Evolutionary conservation across 2,329 filamentous ascomycete genomes (phyloP).

Genomic region (Diplocarpon rosae): DNA sequence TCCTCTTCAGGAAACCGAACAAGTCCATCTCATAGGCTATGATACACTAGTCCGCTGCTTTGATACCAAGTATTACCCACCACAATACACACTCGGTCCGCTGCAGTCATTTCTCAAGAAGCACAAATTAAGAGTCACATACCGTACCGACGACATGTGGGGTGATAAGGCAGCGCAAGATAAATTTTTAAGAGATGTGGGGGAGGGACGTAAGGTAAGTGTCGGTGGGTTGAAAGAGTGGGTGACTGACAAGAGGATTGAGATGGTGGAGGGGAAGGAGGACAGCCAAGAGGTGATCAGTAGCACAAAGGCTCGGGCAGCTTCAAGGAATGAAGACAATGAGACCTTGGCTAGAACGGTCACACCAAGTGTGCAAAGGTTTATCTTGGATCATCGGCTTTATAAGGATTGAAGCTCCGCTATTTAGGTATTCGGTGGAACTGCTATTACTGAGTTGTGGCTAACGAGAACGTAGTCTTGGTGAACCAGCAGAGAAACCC

Average conservation of each 20-base stretch:
- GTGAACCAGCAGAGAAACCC: too few species aligned
- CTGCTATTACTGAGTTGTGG: too few species aligned
- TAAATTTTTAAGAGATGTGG: conserved; percentile 41
- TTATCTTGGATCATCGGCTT: conserved; percentile 44
- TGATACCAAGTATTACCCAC: conserved; percentile 59
- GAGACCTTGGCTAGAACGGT: conserved; percentile 42
- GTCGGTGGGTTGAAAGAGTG: conserved; percentile 47
- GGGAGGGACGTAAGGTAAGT: conserved; percentile 34
- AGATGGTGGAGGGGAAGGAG: conserved; percentile 40
- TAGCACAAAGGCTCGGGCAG: conserved; percentile 51
- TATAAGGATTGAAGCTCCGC: conserved; percentile 32
- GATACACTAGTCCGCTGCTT: conserved; percentile 67
- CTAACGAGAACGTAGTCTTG: too few species aligned
- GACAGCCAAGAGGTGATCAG: conserved; percentile 36
- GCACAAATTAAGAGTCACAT: conserved; percentile 51
- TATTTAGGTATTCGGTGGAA: too few species aligned
- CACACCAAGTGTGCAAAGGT: conserved; percentile 42
- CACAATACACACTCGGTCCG: conserved; percentile 38
- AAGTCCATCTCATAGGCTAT: conserved; percentile 63
- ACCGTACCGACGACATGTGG: conserved; percentile 50
- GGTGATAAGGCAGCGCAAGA: conserved; percentile 44
- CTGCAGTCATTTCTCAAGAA: conserved; percentile 53
- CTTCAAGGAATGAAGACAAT: conserved; percentile 38
- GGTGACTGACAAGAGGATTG: conserved; percentile 40
- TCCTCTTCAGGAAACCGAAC: conserved; percentile 28